phyloP scores from a whole-genome alignment of 441 rosid species.

The Omphalea diandra region DNA sequence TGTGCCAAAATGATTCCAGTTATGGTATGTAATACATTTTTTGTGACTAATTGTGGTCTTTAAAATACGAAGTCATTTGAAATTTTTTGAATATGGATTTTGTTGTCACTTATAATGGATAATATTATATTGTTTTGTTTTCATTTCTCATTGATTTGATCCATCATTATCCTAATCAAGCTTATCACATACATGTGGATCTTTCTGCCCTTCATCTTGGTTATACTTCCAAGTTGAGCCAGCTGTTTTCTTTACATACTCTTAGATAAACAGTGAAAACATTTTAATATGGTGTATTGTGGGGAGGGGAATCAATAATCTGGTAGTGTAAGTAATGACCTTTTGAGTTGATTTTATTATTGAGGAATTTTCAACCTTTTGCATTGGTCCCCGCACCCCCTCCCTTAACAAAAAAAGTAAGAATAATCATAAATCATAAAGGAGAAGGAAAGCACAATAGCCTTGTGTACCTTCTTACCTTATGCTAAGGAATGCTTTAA shows the following conservation, averaged over 20 bases:
- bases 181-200: background rate
- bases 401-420: no score
- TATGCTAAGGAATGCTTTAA: no score
- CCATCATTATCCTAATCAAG: background rate
- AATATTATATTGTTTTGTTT: background rate
- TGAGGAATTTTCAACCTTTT: background rate
- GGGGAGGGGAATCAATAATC: background rate
- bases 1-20: constrained; percentile 98
- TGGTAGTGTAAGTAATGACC: background rate
- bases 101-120: background rate
- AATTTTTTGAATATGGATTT: background rate
- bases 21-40: constrained; percentile 60
- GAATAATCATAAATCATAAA: no score
- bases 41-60: background rate
- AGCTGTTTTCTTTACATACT: background rate
- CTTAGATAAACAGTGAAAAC: background rate
- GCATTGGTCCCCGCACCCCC: no score
- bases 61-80: background rate
- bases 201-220: background rate
- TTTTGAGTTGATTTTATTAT: background rate
- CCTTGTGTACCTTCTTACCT: no score
- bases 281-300: background rate
- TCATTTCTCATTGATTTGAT: background rate
- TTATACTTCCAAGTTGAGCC: background rate
- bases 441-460: no score